phyloP scores from a whole-genome alignment of 2,329 filamentous ascomycete species.

The Trichoderma sp. region DNA sequence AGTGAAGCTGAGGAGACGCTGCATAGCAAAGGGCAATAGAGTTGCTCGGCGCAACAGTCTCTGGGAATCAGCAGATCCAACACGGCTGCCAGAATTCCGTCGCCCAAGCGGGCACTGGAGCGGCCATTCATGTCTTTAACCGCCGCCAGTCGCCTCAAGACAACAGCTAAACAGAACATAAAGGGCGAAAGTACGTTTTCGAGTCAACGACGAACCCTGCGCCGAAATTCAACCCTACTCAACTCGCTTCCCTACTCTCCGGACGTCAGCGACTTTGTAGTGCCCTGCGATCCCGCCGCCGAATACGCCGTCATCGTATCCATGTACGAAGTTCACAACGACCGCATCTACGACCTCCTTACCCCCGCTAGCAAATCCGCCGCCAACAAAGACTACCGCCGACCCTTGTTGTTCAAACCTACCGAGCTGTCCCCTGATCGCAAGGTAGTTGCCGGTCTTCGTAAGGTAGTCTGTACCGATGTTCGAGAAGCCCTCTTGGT shows the following conservation, averaged over 20 bases:
- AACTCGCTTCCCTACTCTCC: slow-evolving; percentile 71
- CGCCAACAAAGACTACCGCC: slow-evolving; percentile 66
- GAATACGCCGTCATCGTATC: slow-evolving; percentile 89
- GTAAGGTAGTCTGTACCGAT: slow-evolving; percentile 81
- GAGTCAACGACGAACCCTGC: slow-evolving; percentile 60
- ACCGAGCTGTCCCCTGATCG: slow-evolving; percentile 84
- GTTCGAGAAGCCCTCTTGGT: slow-evolving; percentile 85
- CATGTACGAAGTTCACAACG: slow-evolving; percentile 99
- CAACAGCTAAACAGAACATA: slow-evolving; percentile 43
- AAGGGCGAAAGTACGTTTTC: slow-evolving; percentile 53
- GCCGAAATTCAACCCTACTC: slow-evolving; percentile 46
- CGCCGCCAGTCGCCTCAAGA: slow-evolving; percentile 45
- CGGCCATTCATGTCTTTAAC: slow-evolving; percentile 45
- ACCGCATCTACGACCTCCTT: slow-evolving; percentile 92
- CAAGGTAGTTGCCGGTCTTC: slow-evolving; percentile 90
- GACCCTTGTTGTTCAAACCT: slow-evolving; percentile 84
- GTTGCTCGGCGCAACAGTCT: slow-evolving; percentile 26
- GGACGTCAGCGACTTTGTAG: slow-evolving; percentile 66
- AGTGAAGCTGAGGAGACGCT: slow-evolving; percentile 28
- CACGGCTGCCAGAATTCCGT: slow-evolving; percentile 24
- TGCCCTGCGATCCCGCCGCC: slow-evolving; percentile 58
- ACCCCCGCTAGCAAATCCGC: slow-evolving; percentile 59
- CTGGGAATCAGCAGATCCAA: slow-evolving; percentile 21
- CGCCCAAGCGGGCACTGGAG: slow-evolving; percentile 35
- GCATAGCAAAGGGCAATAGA: slow-evolving; percentile 31